Conservation (phyloP, 208 protist species). For the Sergeia podlipaevii region DNA sequence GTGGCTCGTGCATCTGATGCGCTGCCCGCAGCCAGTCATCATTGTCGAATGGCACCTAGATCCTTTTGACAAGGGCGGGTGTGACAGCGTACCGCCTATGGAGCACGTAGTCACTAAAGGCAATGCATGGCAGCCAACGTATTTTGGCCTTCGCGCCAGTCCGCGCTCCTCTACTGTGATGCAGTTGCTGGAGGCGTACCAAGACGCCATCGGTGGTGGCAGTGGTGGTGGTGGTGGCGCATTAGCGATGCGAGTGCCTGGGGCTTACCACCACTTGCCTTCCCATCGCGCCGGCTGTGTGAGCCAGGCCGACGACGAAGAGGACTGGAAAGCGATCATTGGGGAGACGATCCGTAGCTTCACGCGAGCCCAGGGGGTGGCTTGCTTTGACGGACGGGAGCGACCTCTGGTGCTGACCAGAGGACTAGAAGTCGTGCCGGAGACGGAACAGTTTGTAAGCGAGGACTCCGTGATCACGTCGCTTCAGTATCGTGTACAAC, state of each 20-base stretch:
- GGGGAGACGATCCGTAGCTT: background rate
- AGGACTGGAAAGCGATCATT: no score
- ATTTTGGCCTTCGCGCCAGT: constrained; percentile 15
- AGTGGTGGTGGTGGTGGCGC: no score
- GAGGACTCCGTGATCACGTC: constrained; percentile 32
- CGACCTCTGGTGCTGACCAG: constrained; percentile 41
- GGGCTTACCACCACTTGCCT: no score
- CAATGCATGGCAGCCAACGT: no score
- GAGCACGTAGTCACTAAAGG: no score
- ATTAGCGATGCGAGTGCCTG: no score
- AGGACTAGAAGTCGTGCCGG: constrained; percentile 33
- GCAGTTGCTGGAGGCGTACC: constrained; percentile 36
- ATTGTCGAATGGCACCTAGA: constrained; percentile 54
- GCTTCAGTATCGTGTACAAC: constrained; percentile 33
- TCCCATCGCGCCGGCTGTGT: no score
- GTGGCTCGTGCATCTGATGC: constrained; percentile 45
- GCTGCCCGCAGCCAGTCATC: constrained; percentile 30
- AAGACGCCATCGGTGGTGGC: constrained; percentile 19
- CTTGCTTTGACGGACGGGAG: constrained; percentile 36
- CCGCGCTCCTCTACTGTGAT: constrained; percentile 9
- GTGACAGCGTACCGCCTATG: background rate
- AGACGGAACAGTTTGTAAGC: constrained; percentile 35
- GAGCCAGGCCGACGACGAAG: background rate
- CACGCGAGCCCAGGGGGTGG: constrained; percentile 4
- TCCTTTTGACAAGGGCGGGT: background rate